phyloP scores from a whole-genome alignment of 2,329 filamentous ascomycete species.

The Fusarium ramigenum region DNA sequence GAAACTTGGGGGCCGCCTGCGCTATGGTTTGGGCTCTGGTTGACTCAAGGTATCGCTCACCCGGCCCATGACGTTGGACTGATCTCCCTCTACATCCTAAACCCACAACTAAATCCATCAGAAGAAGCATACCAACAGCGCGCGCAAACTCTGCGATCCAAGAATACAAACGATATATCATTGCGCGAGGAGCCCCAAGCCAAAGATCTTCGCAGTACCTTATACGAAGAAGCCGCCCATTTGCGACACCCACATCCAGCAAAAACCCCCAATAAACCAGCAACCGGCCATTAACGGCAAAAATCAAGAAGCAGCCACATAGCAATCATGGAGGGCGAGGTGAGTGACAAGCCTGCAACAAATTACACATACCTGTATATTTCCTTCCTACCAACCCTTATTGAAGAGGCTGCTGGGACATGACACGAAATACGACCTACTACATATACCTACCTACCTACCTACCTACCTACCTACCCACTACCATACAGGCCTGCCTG shows the following conservation, averaged over 20 bases:
- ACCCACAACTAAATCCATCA: constrained; percentile 29
- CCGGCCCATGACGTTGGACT: constrained; percentile 36
- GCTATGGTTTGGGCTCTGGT: constrained; percentile 3
- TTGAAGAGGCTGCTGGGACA: not conserved
- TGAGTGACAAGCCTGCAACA: constrained; percentile 26
- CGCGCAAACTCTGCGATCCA: not conserved
- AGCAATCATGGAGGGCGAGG: constrained; percentile 41
- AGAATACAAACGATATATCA: not conserved
- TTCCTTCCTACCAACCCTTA: not conserved
- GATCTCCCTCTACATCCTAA: constrained; percentile 30
- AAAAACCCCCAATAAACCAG: constrained; percentile 15
- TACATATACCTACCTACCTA: not conserved
- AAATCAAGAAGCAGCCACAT: constrained; percentile 13
- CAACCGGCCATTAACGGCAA: constrained; percentile 15
- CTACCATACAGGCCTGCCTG: not conserved
- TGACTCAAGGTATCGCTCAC: constrained; percentile 31
- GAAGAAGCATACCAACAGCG: constrained; percentile 8
- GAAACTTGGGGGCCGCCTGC: constrained; percentile 13
- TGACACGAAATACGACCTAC: not conserved
- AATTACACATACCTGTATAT: not conserved
- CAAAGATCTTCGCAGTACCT: not conserved
- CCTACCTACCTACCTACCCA: not conserved
- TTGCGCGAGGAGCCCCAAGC: constrained; percentile 3
- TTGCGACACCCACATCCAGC: constrained; percentile 28
- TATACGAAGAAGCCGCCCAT: constrained; percentile 11